Conservation (phyloP, 2,329 filamentous ascomycete genomes). For the Sclerotinia spermophila region DNA sequence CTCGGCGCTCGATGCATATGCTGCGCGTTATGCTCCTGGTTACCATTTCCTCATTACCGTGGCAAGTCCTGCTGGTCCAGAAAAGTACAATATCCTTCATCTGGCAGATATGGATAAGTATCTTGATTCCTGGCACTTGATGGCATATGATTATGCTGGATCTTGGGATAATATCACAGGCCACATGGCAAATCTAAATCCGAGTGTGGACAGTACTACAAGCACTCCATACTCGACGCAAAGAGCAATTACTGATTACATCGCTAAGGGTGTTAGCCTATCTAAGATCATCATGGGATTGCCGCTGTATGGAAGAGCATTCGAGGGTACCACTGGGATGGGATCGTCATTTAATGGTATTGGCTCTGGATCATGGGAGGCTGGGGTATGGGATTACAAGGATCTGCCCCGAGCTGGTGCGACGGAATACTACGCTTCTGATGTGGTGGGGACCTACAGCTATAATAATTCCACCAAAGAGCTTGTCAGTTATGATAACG, state of each 20-base stretch:
- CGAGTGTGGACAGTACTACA: constrained; percentile 48
- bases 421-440: constrained; percentile 53
- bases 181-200: constrained; percentile 70
- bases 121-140: constrained; percentile 58
- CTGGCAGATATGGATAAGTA: constrained; percentile 45
- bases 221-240: constrained; percentile 69
- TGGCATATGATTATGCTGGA: constrained; percentile 71
- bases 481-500: constrained; percentile 71
- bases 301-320: constrained; percentile 75
- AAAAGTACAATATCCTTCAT: constrained; percentile 47
- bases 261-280: constrained; percentile 56
- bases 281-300: constrained; percentile 73
- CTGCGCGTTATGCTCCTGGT: constrained; percentile 42
- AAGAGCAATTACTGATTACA: constrained; percentile 62
- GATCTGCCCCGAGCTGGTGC: constrained; percentile 62
- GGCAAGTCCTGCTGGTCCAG: constrained; percentile 48
- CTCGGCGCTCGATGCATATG: constrained; percentile 48
- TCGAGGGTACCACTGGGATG: constrained; percentile 61
- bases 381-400: constrained; percentile 79
- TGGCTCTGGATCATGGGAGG: constrained; percentile 68
- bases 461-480: constrained; percentile 59
- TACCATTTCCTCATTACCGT: constrained; percentile 54
- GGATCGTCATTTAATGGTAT: constrained; percentile 61
- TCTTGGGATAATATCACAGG: constrained; percentile 61
- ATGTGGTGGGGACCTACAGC: constrained; percentile 63